Evolutionary conservation across 140 eudicot genomes (phyloP).

Genomic region (Cichorium intybus): DNA sequence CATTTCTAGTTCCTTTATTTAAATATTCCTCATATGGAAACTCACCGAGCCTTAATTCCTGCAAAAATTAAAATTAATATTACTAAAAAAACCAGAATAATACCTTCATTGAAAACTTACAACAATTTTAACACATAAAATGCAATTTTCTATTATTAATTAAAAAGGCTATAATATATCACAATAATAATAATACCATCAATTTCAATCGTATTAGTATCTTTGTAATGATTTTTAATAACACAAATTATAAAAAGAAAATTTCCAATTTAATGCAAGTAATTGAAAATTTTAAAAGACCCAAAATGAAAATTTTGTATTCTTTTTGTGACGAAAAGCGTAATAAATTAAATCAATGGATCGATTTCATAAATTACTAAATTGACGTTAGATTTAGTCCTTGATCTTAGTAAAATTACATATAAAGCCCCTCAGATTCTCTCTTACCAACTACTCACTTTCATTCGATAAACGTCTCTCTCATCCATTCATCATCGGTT

Average conservation of each 20-base stretch:
- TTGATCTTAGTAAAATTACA: not conserved
- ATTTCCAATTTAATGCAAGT: too few relatives aligned
- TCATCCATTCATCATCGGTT: not conserved
- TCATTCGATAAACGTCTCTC: not conserved
- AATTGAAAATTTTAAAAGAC: not conserved
- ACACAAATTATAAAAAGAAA: too few relatives aligned
- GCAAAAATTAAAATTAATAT: too few relatives aligned
- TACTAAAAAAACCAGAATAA: too few relatives aligned
- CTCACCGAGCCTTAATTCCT: not conserved
- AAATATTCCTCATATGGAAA: not conserved
- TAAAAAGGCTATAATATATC: too few relatives aligned
- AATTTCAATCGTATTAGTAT: too few relatives aligned
- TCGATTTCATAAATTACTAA: not conserved
- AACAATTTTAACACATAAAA: not conserved
- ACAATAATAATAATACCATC: too few relatives aligned
- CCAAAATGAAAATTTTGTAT: too few relatives aligned
- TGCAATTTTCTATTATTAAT: not conserved
- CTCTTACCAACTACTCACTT: not conserved
- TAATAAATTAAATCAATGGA: not conserved
- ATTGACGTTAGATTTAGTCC: not conserved
- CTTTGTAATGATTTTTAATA: too few relatives aligned
- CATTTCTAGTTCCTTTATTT: too few relatives aligned
- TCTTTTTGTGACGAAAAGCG: not conserved
- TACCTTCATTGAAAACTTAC: too few relatives aligned
- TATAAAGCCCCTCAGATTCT: not conserved